Evolutionary conservation across 345 rosid species (phyloP), one percentile per base, ranked within the genome.

Genomic region (Schrenkiella parvula): DNA sequence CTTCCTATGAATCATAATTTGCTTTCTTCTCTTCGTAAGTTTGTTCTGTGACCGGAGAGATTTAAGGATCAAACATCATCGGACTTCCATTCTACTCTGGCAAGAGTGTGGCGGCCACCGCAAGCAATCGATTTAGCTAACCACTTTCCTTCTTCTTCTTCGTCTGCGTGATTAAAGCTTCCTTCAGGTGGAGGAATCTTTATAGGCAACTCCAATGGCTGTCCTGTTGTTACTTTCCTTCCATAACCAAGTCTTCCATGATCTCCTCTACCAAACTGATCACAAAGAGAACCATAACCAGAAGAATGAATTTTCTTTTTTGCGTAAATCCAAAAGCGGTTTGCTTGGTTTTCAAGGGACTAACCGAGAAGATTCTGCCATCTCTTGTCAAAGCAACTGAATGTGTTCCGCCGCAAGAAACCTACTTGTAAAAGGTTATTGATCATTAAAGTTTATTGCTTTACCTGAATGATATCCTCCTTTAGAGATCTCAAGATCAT

Each of bases 391-490:
- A 76, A 70, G 98, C 99, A 42, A 95, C 97, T 6, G 99, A 92
- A 71, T 92, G 99, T 21, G 99, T 95, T 74, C 98, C 98, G 15
- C 99, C 99, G 66, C 97, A 95, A 67, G 99, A 95, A 34, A 92
- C 88, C 99, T 91, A 55, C 50, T 19, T n/a, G 1, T 17, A 53
- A 32, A 64, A 54, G 68, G 23, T 31, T 17, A 74, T 26, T 23
- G 34, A 11, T 73, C 38, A 42, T 29, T 57, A 19, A 66, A 28
- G 70, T 54, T 60, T 29, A 37, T 44, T 38, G 7, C 42, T 26
- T 37, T 76, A 85, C 83, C 89, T 86, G 89, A 73, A 82, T 72
- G 68, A 85, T 82, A 65, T 51, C 15, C 50, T 25, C 22, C 43
- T 12, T 3, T 69, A 37, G 63, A 52, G 68, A 80, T 35, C 37